These are phyloP conservation scores for Lycium ferocissimum DNA, from an alignment of 257 asterid genomes.

Conservation along the genomic window DNA sequence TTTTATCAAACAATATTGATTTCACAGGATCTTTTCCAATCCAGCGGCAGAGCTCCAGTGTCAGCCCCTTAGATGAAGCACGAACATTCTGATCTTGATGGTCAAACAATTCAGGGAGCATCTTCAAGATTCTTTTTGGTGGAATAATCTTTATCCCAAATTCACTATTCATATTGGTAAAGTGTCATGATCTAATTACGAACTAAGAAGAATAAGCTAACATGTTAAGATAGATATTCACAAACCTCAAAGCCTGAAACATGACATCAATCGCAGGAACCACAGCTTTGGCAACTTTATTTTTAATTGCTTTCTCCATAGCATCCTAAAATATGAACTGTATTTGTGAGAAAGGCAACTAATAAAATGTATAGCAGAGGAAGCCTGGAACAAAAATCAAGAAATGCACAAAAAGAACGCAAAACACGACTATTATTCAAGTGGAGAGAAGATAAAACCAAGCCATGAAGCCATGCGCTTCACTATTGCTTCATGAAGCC, in stretches of 20 bases:
- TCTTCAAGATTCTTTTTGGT: conserved; percentile 95
- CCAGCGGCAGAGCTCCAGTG: conserved; percentile 99
- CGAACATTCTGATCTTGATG: conserved; percentile 99
- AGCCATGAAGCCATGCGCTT: background rate
- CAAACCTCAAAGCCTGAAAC: conserved; percentile 98
- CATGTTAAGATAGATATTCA: conserved; percentile 33
- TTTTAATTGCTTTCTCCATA: conserved; percentile 98
- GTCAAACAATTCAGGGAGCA: conserved; percentile 99
- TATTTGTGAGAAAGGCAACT: conserved; percentile 4
- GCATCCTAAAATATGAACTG: conserved; percentile 73
- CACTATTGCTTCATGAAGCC: background rate
- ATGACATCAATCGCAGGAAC: conserved; percentile 99
- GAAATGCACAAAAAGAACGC: background rate
- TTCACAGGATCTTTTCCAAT: conserved; percentile 97
- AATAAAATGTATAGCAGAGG: conserved; percentile 2
- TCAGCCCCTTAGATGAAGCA: conserved; percentile 95
- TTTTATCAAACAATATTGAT: conserved; percentile 92
- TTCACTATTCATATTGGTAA: conserved; percentile 68
- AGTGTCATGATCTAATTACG: conserved; percentile 37
- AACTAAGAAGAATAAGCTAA: conserved; percentile 19
- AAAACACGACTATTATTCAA: background rate
- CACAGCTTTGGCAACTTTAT: conserved; percentile 97
- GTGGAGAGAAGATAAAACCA: conserved; percentile 23
- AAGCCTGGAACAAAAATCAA: background rate
- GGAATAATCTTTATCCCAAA: conserved; percentile 95